Evolutionary conservation across 2,329 filamentous ascomycete species (phyloP), one percentile per base, ranked within the genome.

Genomic region (Aspergillus terreus): DNA sequence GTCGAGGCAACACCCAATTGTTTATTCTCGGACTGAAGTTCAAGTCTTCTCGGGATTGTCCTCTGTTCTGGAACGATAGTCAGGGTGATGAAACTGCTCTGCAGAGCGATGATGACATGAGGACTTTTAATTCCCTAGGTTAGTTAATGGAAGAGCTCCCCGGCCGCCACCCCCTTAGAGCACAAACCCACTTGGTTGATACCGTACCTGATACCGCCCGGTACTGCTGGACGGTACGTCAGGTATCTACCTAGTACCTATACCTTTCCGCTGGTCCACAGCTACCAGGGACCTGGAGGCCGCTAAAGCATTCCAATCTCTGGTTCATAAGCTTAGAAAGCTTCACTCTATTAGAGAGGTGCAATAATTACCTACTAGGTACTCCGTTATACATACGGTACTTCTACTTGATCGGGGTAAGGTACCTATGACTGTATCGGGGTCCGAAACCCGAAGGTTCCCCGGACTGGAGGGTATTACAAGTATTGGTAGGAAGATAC

Each of bases 91-190:
- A 17, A 17, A 38, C 35, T n/a, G 6, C 35, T 6, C 35, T 38
- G 14, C 35, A 17, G 11, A 7, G 6, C 35, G 14, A 38, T n/a
- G 35, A 38, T 11, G 35, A 38, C 4, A 42, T 6, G 5, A 42
- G 15, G 40, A 25, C 17, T 42, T 23, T 19, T 38, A n/a, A 6
- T 38, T 17, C 12, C 35, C 14, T 38, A 38, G 14, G 35, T 42
- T 42, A 11, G 35, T 42, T 42, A 6, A 12, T 42, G 19, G 40
- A 42, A 12, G 17, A 30, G 55, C 41, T 43, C 52, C 46, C 52
- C 59, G 56, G 55, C 61, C 63, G 65, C 64, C 65, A 67, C 65
- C 65, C 65, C 64, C 64, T 66, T 56, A 61, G 52, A 51, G 56
- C 53, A 7, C 27, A 55, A 52, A 47, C 40, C 47, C 49, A 53